Evolutionary conservation across 2,329 filamentous ascomycete species (phyloP), one percentile per base, ranked within the genome.

Genomic region (Sarocladiaceae sp.): DNA sequence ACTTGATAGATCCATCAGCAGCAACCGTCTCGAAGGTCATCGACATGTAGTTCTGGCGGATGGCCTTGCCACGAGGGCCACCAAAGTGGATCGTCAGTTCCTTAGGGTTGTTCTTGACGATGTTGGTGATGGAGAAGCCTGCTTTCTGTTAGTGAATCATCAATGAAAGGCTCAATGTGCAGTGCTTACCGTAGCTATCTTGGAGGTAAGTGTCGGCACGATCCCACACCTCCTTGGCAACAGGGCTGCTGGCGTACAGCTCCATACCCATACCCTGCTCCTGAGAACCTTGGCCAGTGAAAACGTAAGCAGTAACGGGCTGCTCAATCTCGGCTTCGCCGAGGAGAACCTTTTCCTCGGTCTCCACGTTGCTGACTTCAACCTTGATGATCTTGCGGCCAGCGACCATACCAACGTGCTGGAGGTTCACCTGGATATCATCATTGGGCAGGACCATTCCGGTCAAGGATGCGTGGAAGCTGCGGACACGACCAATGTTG

Each of bases 191-290:
- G 70, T 98, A 98, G 64, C 95, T 97, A 68, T 97, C 91, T 71
- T 97, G 82, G 64, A 98, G 91, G 64, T 98, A 95, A 68, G 88
- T 94, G 69, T 98, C 93, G 42, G 93, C 94, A 48, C 89, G 82
- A 64, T 96, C 93, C 93, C 93, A 98, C 43, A 98, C 93, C 57
- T 95, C 91, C 71, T 89, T 90, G 50, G 93, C 94, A 16, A 98
- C 93, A 29, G 84, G 73, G 63, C 93, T 97, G 74, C 84, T 95
- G 58, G 77, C 85, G 64, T 98, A 98, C 43, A 98, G 76, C 59
- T 97, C 93, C 93, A 98, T 98, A 68, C 93, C 93, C 93, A 98
- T 98, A 50, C 93, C 93, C 66, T 98, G 93, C 67, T 98, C 93
- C 66, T 98, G 94, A 42, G 90, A 96, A 56, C 93, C 93, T 67